phyloP scores from a whole-genome alignment of 352 stramenopile species.

The Blastocystis sp. region DNA sequence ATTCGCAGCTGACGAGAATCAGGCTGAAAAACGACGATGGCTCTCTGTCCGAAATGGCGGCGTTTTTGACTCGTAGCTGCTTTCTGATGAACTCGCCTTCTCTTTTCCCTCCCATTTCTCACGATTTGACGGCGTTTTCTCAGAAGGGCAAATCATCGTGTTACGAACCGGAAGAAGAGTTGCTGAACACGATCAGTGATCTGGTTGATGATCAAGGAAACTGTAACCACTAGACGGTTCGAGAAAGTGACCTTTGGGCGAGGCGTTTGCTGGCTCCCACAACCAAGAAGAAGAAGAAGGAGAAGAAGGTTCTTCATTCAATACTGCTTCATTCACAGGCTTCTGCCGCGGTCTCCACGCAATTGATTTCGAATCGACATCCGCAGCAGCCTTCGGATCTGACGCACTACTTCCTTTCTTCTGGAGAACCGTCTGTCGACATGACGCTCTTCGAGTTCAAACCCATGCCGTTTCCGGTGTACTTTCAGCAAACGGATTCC shows the following conservation, averaged over 20 bases:
- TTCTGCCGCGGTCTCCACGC: neutral
- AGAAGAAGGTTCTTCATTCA: neutral
- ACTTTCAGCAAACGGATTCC: neutral
- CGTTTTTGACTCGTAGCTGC: neutral
- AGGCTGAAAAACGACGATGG: neutral
- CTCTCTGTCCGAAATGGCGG: neutral
- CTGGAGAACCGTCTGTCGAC: slow-evolving; percentile 25
- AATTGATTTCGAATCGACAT: neutral
- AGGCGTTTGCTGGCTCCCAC: neutral
- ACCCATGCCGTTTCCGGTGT: neutral
- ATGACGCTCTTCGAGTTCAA: slow-evolving; percentile 56
- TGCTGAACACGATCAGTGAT: slow-evolving; percentile 19
- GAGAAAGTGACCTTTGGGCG: slow-evolving; percentile 6
- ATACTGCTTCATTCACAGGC: neutral
- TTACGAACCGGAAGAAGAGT: neutral
- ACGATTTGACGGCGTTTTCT: slow-evolving; percentile 29
- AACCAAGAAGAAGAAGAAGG: neutral
- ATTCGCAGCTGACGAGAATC: neutral
- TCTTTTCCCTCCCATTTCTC: slow-evolving; percentile 13
- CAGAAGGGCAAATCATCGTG: neutral
- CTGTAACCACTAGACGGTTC: slow-evolving; percentile 30
- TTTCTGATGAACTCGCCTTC: slow-evolving; percentile 12
- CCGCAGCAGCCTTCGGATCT: neutral
- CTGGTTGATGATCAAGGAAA: neutral
- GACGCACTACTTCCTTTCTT: slow-evolving; percentile 32